Base-by-base conservation (phyloP, 2,329 filamentous ascomycete genomes). In the Calonectria multiphialidica region DNA sequence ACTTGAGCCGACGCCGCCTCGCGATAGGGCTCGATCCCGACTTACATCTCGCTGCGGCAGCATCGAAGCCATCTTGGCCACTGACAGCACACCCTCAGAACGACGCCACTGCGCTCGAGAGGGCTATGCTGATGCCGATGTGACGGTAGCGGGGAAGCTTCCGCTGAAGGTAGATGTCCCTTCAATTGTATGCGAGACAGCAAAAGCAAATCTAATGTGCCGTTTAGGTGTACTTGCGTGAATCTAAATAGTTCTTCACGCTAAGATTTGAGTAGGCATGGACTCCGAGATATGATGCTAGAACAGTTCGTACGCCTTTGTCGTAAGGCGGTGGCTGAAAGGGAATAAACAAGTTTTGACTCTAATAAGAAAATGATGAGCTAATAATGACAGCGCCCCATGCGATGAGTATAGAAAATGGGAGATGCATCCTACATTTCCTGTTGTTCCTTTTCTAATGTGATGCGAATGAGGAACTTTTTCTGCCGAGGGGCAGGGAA, bases 41-140 rank as follows among this genome's bases (percentile, higher is more conserved):
- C 65, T 47, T 67, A 57, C 53, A 59, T 23, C 13, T n/a, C 37
- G 40, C 21, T 10, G 25, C 47, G 50, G 23, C 50, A 25, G 40
- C 28, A 67, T 67, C 64, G 64, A 37, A 49, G 25, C 18, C 30
- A 49, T 44, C 53, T 44, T 18, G 15, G 13, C 50, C 65, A 67
- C 18, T 57, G 30, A 25, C 28, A 55, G 18, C 33, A 47, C 50
- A 35, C 40, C 65, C 65, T 59, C 28, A 33, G 40, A 59, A 47
- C 3, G 8, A 59, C 42, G 65, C 40, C 28, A 49, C 44, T 21
- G 30, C 65, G 47, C 40, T 55, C 50, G 16, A 35, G 23, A 23
- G 40, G 42, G 50, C 33, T 66, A 66, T 25, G 28, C 21, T 40
- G 33, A 28, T 37, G 33, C 53, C 33, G 12, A 23, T 23, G 30